Conservation (phyloP, 2,329 filamentous ascomycete species). For the Venturia aucupariae region DNA sequence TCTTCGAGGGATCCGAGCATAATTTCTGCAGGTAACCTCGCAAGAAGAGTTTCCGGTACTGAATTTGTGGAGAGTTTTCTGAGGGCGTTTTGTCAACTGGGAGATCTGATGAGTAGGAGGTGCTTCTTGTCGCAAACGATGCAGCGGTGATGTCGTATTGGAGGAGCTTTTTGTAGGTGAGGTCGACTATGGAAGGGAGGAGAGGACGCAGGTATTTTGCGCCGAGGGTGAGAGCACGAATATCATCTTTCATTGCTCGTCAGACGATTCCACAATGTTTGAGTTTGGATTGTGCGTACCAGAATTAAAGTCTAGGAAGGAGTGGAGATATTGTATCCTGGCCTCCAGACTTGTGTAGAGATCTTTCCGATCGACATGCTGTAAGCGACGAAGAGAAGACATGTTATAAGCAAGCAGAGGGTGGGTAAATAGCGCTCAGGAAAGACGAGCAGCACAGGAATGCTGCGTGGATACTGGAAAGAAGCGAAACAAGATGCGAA, state of each 20-base stretch:
- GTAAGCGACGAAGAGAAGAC: slow-evolving; percentile 22
- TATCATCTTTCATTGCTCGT: slow-evolving; percentile 42
- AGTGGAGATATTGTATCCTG: slow-evolving; percentile 62
- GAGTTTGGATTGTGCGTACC: slow-evolving; percentile 38
- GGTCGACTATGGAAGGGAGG: slow-evolving; percentile 74
- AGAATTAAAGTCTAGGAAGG: slow-evolving; percentile 65
- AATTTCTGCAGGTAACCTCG: slow-evolving; percentile 67
- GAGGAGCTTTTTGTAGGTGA: slow-evolving; percentile 73
- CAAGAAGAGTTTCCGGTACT: slow-evolving; percentile 63
- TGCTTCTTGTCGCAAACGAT: slow-evolving; percentile 55
- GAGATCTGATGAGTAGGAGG: slow-evolving; percentile 39
- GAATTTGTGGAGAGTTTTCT: slow-evolving; percentile 65
- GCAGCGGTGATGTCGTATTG: slow-evolving; percentile 75
- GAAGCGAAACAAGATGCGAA: neutral
- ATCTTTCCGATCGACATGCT: slow-evolving; percentile 61
- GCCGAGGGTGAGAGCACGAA: slow-evolving; percentile 59
- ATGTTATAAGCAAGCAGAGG: slow-evolving; percentile 11
- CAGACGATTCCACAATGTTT: neutral
- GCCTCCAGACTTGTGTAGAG: slow-evolving; percentile 63
- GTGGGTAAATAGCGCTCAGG: neutral
- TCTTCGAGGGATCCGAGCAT: slow-evolving; percentile 63
- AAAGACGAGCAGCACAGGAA: neutral
- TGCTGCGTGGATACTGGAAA: neutral
- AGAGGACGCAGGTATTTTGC: slow-evolving; percentile 72
- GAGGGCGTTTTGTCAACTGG: slow-evolving; percentile 48